phyloP scores from a whole-genome alignment of 805 yeast species.

The Saitoella complicata region DNA sequence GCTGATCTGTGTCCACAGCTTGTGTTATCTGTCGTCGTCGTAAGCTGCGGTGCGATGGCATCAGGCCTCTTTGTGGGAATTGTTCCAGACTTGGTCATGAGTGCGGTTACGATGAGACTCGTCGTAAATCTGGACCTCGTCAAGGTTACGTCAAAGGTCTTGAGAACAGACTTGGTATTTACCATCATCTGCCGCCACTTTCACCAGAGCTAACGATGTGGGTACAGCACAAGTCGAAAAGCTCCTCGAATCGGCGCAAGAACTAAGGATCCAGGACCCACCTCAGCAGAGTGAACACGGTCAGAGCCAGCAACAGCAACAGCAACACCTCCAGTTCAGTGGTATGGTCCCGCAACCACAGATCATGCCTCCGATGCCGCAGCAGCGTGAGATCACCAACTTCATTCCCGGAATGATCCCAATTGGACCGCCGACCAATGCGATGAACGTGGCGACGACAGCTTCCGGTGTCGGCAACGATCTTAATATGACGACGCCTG shows the following conservation, averaged over 20 bases:
- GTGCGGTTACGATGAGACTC: conserved; percentile 19
- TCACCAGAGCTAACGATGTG: not conserved
- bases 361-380: too few species aligned
- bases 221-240: conserved; percentile 8
- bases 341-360: too few species aligned
- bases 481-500: too few species aligned
- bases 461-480: too few species aligned
- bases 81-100: conserved; percentile 16
- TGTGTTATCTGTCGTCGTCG: conserved; percentile 21
- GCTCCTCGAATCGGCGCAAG: conserved; percentile 1
- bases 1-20: conserved; percentile 9
- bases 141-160: conserved; percentile 20
- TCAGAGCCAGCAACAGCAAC: not conserved
- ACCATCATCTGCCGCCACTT: conserved; percentile 11
- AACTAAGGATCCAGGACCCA: not conserved
- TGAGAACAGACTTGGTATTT: conserved; percentile 17
- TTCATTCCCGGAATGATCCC: too few species aligned
- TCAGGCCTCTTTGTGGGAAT: conserved; percentile 20
- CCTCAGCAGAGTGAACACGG: not conserved
- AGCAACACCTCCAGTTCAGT: not conserved
- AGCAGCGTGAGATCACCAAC: too few species aligned
- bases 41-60: conserved; percentile 22
- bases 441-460: too few species aligned
- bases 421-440: too few species aligned
- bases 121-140: conserved; percentile 20